These are phyloP conservation scores for Trametes hirsuta DNA, from an alignment of 1,284 basidiomycete genomes.

Conservation along the genomic window DNA sequence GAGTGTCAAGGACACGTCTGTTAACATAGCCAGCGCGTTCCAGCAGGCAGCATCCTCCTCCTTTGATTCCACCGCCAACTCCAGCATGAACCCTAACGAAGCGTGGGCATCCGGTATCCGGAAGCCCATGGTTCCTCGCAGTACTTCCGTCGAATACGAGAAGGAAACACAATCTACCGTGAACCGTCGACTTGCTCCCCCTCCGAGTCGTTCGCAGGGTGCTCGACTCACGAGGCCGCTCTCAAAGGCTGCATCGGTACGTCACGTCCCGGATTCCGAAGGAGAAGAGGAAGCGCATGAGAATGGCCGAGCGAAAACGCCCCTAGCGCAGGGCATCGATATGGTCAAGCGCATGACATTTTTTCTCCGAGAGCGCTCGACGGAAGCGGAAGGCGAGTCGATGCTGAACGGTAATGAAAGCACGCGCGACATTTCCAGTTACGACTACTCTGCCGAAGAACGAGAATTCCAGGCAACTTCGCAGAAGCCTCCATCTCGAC, in stretches of 20 bases:
- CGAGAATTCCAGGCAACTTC: conserved; percentile 48
- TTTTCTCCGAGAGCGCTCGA: conserved; percentile 61
- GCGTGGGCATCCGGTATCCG: conserved; percentile 67
- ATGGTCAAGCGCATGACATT: conserved; percentile 57
- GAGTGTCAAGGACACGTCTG: conserved; percentile 78
- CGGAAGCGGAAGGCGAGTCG: conserved; percentile 46
- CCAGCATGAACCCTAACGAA: conserved; percentile 46
- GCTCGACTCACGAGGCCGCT: conserved; percentile 38
- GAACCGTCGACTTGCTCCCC: conserved; percentile 57
- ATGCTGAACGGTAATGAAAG: conserved; percentile 37
- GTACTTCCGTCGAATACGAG: conserved; percentile 80
- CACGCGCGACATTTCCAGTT: conserved; percentile 55
- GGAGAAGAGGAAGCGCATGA: conserved; percentile 47
- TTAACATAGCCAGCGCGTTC: conserved; percentile 83
- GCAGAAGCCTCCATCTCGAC: conserved; percentile 36
- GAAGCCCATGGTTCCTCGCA: conserved; percentile 56
- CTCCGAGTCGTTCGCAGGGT: conserved; percentile 46
- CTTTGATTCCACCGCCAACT: conserved; percentile 38
- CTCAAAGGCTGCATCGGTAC: conserved; percentile 52
- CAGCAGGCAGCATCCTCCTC: conserved; percentile 60
- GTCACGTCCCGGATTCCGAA: conserved; percentile 67
- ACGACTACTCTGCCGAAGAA: conserved; percentile 80
- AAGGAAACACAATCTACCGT: conserved; percentile 58
- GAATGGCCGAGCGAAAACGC: conserved; percentile 59
- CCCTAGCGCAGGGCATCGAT: conserved; percentile 60